Evolutionary conservation across 352 stramenopile genomes (phyloP).

Genomic region (Globisporangium nunn): DNA sequence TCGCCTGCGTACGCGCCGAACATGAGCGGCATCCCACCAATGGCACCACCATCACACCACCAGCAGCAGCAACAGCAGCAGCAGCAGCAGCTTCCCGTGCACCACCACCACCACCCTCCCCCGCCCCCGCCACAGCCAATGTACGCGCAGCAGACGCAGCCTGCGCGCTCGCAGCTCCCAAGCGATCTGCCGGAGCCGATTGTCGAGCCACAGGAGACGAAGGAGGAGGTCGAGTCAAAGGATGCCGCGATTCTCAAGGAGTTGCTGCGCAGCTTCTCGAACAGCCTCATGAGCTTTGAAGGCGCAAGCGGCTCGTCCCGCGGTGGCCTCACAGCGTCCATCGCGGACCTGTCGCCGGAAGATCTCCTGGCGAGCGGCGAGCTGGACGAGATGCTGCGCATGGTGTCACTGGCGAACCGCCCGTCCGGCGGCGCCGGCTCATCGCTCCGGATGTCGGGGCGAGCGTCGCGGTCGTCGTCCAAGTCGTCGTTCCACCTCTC

Average conservation of each 20-base stretch:
- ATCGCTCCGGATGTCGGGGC: conserved; percentile 43
- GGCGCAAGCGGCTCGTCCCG: conserved; percentile 22
- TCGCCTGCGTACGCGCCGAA: conserved; percentile 13
- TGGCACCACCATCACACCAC: conserved; percentile 3
- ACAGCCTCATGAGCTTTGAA: conserved; percentile 59
- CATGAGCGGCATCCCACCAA: background rate
- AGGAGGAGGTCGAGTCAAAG: conserved; percentile 51
- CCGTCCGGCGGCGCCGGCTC: conserved; percentile 14
- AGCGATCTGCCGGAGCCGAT: conserved; percentile 51
- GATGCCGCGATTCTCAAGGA: conserved; percentile 66
- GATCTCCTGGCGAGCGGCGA: conserved; percentile 71
- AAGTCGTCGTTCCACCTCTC: conserved; percentile 11
- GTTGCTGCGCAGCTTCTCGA: conserved; percentile 56
- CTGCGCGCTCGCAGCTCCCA: conserved; percentile 13
- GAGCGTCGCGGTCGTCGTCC: conserved; percentile 26
- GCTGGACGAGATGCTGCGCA: conserved; percentile 71
- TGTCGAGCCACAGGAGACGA: conserved; percentile 52
- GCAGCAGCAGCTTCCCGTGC: background rate
- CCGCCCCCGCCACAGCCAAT: conserved; percentile 11
- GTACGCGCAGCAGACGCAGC: conserved; percentile 5
- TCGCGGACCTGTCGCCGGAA: conserved; percentile 70
- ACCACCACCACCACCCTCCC: background rate
- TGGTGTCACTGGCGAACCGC: conserved; percentile 56
- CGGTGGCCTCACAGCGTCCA: conserved; percentile 35
- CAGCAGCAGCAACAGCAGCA: conserved; percentile 2